Percentiles rank a stretch among this genome's conserved stretches.
Evolutionary conservation across 2,329 filamentous ascomycete species (phyloP).

Genomic region (Fusarium duplospermum): DNA sequence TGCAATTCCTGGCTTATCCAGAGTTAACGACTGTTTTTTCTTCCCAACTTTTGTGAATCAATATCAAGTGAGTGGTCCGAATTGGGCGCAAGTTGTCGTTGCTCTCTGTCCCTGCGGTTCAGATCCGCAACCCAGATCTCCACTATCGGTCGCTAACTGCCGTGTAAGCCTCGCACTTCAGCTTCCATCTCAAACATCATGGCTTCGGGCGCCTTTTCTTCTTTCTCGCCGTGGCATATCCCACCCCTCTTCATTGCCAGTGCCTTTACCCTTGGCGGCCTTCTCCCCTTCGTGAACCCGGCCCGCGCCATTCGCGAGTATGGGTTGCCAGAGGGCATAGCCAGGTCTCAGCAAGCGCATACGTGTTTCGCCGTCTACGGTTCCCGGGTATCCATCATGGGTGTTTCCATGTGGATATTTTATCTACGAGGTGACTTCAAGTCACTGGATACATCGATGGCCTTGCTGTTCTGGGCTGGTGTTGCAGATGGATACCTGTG

Average conservation of each 20-base stretch:
- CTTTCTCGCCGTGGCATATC: slow-evolving; percentile 41
- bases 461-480: slow-evolving; percentile 31
- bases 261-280: slow-evolving; percentile 46
- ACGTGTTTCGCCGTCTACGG: slow-evolving; percentile 45
- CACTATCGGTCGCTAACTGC: not conserved
- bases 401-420: slow-evolving; percentile 37
- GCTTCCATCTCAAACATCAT: not conserved
- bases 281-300: slow-evolving; percentile 49
- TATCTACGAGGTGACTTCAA: slow-evolving; percentile 35
- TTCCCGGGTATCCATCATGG: slow-evolving; percentile 33
- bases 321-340: slow-evolving; percentile 48
- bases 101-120: not conserved
- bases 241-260: slow-evolving; percentile 46
- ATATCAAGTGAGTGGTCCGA: not conserved
- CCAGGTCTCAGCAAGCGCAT: slow-evolving; percentile 45
- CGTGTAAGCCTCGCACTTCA: not conserved
- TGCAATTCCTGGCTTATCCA: not conserved
- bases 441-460: slow-evolving; percentile 38
- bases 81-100: not conserved
- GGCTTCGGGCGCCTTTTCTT: slow-evolving; percentile 24
- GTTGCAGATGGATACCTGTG: slow-evolving; percentile 39
- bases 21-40: not conserved
- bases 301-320: slow-evolving; percentile 48
- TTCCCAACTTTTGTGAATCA: not conserved
- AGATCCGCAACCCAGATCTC: not conserved